Evolutionary conservation across 345 rosid species (phyloP).

Genomic region (Populus nigra): DNA sequence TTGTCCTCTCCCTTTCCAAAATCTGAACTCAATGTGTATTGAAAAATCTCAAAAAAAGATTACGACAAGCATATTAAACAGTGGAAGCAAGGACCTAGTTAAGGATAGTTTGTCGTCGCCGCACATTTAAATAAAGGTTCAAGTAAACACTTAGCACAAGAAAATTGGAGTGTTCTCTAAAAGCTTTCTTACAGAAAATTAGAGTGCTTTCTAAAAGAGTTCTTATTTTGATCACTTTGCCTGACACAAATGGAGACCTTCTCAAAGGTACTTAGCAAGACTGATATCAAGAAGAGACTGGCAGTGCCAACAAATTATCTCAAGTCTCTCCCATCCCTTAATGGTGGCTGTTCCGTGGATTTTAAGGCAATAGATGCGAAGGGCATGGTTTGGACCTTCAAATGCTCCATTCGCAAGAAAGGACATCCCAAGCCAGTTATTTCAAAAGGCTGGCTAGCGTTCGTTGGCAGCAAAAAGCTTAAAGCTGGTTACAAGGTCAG

Average conservation of each 20-base stretch:
- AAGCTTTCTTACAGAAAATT: no score
- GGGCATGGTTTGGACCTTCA: neutral
- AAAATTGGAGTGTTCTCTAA: no score
- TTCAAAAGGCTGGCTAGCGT: neutral
- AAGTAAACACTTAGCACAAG: no score
- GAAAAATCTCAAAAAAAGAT: no score
- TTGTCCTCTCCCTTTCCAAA: no score
- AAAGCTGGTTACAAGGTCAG: neutral
- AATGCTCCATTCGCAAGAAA: neutral
- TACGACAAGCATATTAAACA: no score
- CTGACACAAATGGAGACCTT: neutral
- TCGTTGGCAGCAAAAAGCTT: neutral
- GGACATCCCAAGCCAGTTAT: neutral
- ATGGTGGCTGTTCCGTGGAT: neutral
- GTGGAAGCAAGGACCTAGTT: no score
- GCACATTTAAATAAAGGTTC: no score
- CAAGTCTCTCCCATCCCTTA: neutral
- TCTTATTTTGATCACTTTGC: no score
- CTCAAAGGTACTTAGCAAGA: neutral
- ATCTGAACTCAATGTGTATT: no score
- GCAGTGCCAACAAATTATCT: neutral
- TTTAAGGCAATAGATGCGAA: neutral
- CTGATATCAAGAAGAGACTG: neutral
- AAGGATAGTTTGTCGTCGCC: no score
- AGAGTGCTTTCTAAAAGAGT: no score